phyloP scores from a whole-genome alignment of 2,329 filamentous ascomycete genomes.

The Aspergillus ruber region DNA sequence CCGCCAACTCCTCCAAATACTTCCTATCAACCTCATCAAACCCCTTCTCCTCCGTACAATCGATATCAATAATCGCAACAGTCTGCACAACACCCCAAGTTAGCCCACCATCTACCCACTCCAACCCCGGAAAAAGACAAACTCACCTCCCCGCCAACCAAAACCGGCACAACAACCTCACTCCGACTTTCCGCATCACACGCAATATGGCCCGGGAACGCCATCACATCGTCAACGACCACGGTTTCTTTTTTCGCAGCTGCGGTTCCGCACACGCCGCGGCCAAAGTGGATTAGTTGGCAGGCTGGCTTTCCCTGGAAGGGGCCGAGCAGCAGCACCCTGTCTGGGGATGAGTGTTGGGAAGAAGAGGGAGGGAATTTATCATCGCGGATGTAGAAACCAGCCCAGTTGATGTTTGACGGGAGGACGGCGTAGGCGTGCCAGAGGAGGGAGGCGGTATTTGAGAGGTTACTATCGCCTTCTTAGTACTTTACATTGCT shows the following conservation, averaged over 20 bases:
- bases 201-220: slow-evolving; percentile 45
- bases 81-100: slow-evolving; percentile 25
- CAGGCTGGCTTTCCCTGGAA: slow-evolving; percentile 46
- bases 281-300: slow-evolving; percentile 41
- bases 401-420: slow-evolving; percentile 43
- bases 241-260: slow-evolving; percentile 34
- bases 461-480: slow-evolving; percentile 41
- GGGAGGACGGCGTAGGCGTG: slow-evolving; percentile 42
- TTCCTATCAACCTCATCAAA: slow-evolving; percentile 42
- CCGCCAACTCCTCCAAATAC: slow-evolving; percentile 37
- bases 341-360: slow-evolving; percentile 15
- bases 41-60: slow-evolving; percentile 37
- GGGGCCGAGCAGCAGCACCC: slow-evolving; percentile 38
- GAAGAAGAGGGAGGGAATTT: slow-evolving; percentile 28
- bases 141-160: slow-evolving; percentile 34
- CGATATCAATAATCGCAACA: slow-evolving; percentile 44
- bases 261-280: slow-evolving; percentile 43
- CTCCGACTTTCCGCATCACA: slow-evolving; percentile 44
- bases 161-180: slow-evolving; percentile 46
- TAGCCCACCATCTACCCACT: not conserved
- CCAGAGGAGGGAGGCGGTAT: slow-evolving; percentile 44
- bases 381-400: slow-evolving; percentile 42
- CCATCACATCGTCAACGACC: slow-evolving; percentile 38
- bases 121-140: not conserved
- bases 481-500: too few species aligned